Base-by-base conservation (phyloP, 2,329 filamentous ascomycete genomes). In the Neurospora sp. region DNA sequence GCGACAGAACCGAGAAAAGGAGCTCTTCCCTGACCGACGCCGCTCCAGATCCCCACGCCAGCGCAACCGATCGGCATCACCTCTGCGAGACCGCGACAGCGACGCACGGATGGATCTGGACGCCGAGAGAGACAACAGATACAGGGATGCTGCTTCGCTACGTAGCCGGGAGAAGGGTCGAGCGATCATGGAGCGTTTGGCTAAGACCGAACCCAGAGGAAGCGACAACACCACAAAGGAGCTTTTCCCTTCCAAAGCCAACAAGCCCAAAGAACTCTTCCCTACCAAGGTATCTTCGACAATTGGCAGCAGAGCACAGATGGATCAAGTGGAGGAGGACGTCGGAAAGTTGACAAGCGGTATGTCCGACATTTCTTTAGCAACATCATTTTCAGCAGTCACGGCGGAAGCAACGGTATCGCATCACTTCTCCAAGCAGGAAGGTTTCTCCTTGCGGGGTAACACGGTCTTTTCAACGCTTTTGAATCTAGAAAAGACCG, bases 11-110 rank as follows among this genome's bases (percentile, higher is more conserved):
- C 80, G 80, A 12, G 82, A 82, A 68, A 89, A 86, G 76, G 91
- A 93, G 77, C 82, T 93, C 6, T 92, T 93, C 74, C 84, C 87
- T 1, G 78, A 77, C 57, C 78, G 76, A 57, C 69, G 71, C 74
- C 38, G 37, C 78, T 74, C 40, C 78, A 76, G 66, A 72, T 73
- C 17, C 74, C 75, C 67, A 70, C 73, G 68, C 78, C 74, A 79
- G 38, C 80, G 84, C 57, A 82, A 83, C 57, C 81, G 86, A 15
- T 88, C 86, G 5, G 84, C 84, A 11, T 88, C 86, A 11, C 86
- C 86, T 0, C 74, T 74, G 17, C 81, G 83, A 19, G 80, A 82
- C 66, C 74, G 78, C 17, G 82, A 84, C 67, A 80, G 79, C 23
- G 82, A 85, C 36, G 75, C 74, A 28, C 74, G 74, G 67, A 76